Percentiles rank a stretch among this genome's conserved stretches.
These are phyloP conservation scores for Coffea canephora DNA, from an alignment of 257 asterid species.

Conservation along the genomic window DNA sequence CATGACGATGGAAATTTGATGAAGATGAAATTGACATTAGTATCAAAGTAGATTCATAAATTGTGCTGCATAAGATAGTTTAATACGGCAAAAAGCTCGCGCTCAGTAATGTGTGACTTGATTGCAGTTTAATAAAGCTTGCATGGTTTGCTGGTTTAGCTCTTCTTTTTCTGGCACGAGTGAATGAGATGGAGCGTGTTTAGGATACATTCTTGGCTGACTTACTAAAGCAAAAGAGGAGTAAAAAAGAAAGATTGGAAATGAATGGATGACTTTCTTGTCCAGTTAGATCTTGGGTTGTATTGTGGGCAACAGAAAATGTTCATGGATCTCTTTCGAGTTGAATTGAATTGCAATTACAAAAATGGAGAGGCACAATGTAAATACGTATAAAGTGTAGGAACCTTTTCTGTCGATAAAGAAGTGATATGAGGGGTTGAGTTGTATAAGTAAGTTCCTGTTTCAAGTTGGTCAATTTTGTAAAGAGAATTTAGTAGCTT, in stretches of 20 bases:
- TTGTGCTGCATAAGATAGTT: neutral
- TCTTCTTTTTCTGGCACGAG: neutral
- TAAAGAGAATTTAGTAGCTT: slow-evolving; percentile 38
- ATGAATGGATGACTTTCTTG: neutral
- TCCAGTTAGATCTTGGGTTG: neutral
- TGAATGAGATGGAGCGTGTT: neutral
- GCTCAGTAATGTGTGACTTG: too few relatives aligned
- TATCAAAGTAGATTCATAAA: neutral
- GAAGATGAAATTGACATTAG: neutral
- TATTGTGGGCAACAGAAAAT: neutral
- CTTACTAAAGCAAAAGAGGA: neutral
- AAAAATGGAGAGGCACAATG: neutral
- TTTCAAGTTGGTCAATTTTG: slow-evolving; percentile 68
- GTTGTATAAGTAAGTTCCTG: slow-evolving; percentile 3
- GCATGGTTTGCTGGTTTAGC: neutral
- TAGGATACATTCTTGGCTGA: neutral
- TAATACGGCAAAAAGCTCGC: neutral
- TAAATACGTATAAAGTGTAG: neutral
- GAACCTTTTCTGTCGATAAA: neutral
- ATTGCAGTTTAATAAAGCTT: neutral
- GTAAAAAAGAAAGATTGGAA: neutral
- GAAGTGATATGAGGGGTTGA: slow-evolving; percentile 23
- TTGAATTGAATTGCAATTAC: too few relatives aligned
- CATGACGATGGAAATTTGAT: neutral
- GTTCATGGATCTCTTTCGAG: neutral